Conservation (phyloP, 129 eudicot genomes). For the Flaveria trinervia region DNA sequence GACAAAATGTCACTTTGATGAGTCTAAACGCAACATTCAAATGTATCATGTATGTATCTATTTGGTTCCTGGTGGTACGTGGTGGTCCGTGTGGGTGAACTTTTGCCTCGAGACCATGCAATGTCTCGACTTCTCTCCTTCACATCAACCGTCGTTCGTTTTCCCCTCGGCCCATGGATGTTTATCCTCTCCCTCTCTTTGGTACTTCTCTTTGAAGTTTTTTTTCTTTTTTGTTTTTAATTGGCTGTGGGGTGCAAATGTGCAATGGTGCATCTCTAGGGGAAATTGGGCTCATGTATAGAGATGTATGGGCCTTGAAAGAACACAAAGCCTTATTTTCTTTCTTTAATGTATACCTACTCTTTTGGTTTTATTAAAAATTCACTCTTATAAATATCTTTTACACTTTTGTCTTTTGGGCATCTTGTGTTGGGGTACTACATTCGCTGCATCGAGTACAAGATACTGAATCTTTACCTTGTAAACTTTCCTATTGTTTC, state of each 20-base stretch:
- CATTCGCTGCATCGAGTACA: neutral
- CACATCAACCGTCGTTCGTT: too few relatives aligned
- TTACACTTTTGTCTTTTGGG: neutral
- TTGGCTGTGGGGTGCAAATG: neutral
- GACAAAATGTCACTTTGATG: too few relatives aligned
- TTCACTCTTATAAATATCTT: neutral
- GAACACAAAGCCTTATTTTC: neutral
- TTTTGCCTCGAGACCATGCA: too few relatives aligned
- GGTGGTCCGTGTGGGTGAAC: too few relatives aligned
- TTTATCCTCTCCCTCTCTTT: too few relatives aligned
- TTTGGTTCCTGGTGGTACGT: too few relatives aligned
- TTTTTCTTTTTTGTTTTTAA: too few relatives aligned
- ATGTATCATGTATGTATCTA: too few relatives aligned
- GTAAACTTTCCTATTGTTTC: neutral
- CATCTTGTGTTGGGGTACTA: neutral
- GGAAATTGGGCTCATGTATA: neutral
- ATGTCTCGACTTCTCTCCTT: too few relatives aligned
- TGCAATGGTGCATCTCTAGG: neutral
- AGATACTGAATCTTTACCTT: neutral
- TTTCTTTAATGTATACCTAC: neutral
- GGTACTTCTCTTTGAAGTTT: too few relatives aligned
- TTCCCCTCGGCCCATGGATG: too few relatives aligned
- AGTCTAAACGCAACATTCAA: too few relatives aligned
- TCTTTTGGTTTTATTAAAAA: neutral
- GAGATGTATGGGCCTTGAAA: neutral